Evolutionary conservation across 768 basidiomycete species (phyloP), one percentile per base, ranked within the genome.

Genomic region (Boletus huronensis): DNA sequence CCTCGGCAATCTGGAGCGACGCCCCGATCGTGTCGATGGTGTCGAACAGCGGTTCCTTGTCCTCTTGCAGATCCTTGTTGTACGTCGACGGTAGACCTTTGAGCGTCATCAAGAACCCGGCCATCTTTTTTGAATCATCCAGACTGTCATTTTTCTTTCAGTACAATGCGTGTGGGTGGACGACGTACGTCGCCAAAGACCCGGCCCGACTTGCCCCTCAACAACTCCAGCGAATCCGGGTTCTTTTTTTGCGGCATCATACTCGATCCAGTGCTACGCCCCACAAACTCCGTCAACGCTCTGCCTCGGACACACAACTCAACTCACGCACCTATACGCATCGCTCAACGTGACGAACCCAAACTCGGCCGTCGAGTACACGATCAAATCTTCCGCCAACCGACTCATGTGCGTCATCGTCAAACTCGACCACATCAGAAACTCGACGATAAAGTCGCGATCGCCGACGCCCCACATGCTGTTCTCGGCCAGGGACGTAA

Each of bases 221-320:
- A 77, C 21, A 99, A 79, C 71, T 99, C 97, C 51, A 97, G 76
- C 10, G 96, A 98, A 70, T 98, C 97, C 0, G 95, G 92, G 67
- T 98, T 98, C 75, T 98, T 99, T 77, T 99, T 98, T 69, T 98
- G 97, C 6, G 97, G 97, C 97, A 99, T 99, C 69, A 99, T 98
- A 61, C 95, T 98, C 38, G 95, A 98, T 7, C 97, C 97, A 41
- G 97, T 99, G 68, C 94, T 98, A 60, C 28, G 11, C n/a, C 44
- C 3, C 28, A 45, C 11, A 8, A 21, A n/a, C 34, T 19, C 17
- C 17, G 45, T 53, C 54, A 47, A 45, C 5, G 5, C n/a, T 4
- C 3, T 25, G n/a, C 11, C 16, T 17, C 6, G n/a, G 14, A 31
- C 23, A 11, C 23, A 11, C 35, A 46, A 23, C 23, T 1, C 8